Conservation (phyloP, 2,329 filamentous ascomycete species). For the Cladosporium halotolerans region DNA sequence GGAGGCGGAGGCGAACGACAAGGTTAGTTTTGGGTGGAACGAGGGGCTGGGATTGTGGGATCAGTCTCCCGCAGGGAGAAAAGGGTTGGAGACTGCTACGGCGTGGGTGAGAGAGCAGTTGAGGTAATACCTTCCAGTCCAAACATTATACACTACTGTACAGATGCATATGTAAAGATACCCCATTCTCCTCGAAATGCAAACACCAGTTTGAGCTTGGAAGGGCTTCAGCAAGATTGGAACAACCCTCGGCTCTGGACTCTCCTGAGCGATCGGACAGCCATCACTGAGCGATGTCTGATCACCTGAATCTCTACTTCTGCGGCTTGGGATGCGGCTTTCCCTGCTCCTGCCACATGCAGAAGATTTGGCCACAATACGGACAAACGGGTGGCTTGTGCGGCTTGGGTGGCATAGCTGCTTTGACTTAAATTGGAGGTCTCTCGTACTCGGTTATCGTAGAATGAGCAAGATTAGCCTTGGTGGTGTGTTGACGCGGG, state of each 20-base stretch:
- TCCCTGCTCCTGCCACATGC: constrained; percentile 1
- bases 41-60: constrained; percentile 22
- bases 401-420: neutral
- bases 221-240: too few species aligned
- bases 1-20: constrained; percentile 35
- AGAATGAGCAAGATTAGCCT: too few species aligned
- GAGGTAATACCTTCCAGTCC: neutral
- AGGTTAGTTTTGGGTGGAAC: constrained; percentile 27
- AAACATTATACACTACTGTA: too few species aligned
- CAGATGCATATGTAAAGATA: too few species aligned
- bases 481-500: too few species aligned
- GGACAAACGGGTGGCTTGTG: neutral
- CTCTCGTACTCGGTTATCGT: too few species aligned
- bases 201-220: too few species aligned
- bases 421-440: too few species aligned
- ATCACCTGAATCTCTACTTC: neutral
- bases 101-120: constrained; percentile 18
- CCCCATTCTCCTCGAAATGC: too few species aligned
- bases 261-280: too few species aligned
- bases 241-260: too few species aligned
- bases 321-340: constrained; percentile 7
- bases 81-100: constrained; percentile 16
- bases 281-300: too few species aligned
- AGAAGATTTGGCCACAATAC: neutral
- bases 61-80: constrained; percentile 12